Evolutionary conservation across 768 basidiomycete genomes (phyloP), one percentile per base, ranked within the genome.

Genomic region (Atractiella rhizophila): DNA sequence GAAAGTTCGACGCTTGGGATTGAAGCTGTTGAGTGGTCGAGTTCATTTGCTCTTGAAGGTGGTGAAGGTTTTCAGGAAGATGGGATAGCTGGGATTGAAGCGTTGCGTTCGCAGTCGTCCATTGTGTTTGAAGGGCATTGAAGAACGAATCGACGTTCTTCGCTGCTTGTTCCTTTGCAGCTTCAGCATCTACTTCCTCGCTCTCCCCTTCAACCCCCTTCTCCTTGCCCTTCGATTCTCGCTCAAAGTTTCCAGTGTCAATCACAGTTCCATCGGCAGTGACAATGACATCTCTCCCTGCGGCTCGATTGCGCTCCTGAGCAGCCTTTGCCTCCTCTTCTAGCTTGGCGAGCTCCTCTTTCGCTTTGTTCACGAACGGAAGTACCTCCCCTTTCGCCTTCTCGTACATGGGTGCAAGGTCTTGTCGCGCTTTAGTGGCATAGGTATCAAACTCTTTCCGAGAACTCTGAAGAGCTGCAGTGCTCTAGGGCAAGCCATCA

Each of bases 71-170:
- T 40, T 35, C 34, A 35, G 34, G 20, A 52, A 43, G 24, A 33
- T 21, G 15, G 48, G 39, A 29, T 51, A 26, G 32, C 48, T 48
- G 2, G 48, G 36, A 34, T 49, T 49, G 26, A n/a, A n/a, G n/a
- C n/a, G n/a, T n/a, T n/a, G n/a, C n/a, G n/a, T n/a, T n/a, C n/a
- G n/a, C n/a, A n/a, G 29, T 25, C 9, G 42, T 28, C 20, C 43
- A 26, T 35, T 46, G 42, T 8, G 32, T 23, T n/a, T 37, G 37
- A 7, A 47, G 21, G 24, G 25, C 21, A 18, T 20, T 16, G 45
- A 54, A 48, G 44, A 52, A 54, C 12, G 48, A 51, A 4, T 51
- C 37, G 5, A 51, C 51, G 15, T 12, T 11, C 29, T 30, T 16
- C 29, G 29, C 29, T 16, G 29, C 29, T 11, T 30, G 29, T n/a